These are phyloP conservation scores for Entophlyctis luteolus DNA, from an alignment of 192 early-diverging fungal genomes.

Conservation along the genomic window DNA sequence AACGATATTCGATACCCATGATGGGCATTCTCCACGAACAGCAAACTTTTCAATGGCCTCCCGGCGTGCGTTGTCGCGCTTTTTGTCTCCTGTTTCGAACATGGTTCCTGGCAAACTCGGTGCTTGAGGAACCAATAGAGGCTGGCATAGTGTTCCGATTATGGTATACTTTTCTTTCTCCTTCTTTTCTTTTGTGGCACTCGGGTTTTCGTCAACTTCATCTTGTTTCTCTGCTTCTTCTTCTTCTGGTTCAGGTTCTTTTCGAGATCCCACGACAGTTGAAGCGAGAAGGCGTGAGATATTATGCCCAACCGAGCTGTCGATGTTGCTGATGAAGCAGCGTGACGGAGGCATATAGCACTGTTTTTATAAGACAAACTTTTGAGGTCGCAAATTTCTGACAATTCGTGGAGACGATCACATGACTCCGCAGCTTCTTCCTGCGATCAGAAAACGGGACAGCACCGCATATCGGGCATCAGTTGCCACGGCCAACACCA, in stretches of 20 bases:
- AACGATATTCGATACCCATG: slow-evolving; percentile 46
- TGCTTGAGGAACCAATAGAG: neutral
- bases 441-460: too few relatives aligned
- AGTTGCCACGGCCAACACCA: too few relatives aligned
- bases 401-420: slow-evolving; percentile 13
- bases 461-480: too few relatives aligned
- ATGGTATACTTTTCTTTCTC: slow-evolving; percentile 42
- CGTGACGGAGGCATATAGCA: slow-evolving; percentile 11
- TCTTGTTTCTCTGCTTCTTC: slow-evolving; percentile 30
- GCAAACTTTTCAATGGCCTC: slow-evolving; percentile 59
- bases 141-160: slow-evolving; percentile 38
- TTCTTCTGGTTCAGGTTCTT: slow-evolving; percentile 40
- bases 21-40: slow-evolving; percentile 32
- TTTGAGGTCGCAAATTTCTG: neutral
- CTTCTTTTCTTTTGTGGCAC: slow-evolving; percentile 17
- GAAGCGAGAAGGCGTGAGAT: slow-evolving; percentile 44
- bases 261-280: slow-evolving; percentile 45
- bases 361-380: neutral
- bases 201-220: slow-evolving; percentile 5
- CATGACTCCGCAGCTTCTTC: too few relatives aligned
- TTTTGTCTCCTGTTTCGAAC: slow-evolving; percentile 55
- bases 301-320: slow-evolving; percentile 53
- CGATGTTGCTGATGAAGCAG: slow-evolving; percentile 53
- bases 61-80: slow-evolving; percentile 43
- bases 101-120: slow-evolving; percentile 36